Conservation (phyloP, 2,329 filamentous ascomycete species). For the Stylonectria norvegica region DNA sequence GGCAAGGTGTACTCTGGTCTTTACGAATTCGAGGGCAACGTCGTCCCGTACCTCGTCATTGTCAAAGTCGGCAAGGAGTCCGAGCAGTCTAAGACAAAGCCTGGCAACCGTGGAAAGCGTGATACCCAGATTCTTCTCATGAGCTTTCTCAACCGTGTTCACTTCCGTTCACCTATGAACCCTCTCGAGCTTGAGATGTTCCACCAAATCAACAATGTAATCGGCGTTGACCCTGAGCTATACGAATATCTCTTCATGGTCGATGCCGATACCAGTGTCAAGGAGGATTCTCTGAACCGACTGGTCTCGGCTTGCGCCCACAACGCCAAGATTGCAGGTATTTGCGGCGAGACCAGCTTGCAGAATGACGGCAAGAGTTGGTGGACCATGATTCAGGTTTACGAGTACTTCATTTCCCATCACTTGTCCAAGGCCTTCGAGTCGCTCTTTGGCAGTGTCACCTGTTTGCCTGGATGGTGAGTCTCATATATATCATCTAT, state of each 20-base stretch:
- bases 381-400: slow-evolving; percentile 99
- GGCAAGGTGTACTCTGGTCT: slow-evolving; percentile 98
- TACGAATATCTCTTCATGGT: slow-evolving; percentile 98
- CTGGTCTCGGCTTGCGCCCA: slow-evolving; percentile 90
- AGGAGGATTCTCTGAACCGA: slow-evolving; percentile 86
- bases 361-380: slow-evolving; percentile 93
- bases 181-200: slow-evolving; percentile 97
- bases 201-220: slow-evolving; percentile 99
- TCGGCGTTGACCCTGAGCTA: slow-evolving; percentile 93
- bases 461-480: slow-evolving; percentile 98
- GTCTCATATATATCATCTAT: slow-evolving; percentile 40
- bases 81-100: slow-evolving; percentile 85
- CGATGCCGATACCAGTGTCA: slow-evolving; percentile 93
- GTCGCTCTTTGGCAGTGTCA: slow-evolving; percentile 94
- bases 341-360: slow-evolving; percentile 93
- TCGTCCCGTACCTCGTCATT: slow-evolving; percentile 92
- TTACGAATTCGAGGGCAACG: slow-evolving; percentile 96
- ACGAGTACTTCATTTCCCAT: slow-evolving; percentile 99
- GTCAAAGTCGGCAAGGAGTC: slow-evolving; percentile 98
- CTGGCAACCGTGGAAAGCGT: slow-evolving; percentile 96
- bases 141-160: slow-evolving; percentile 97
- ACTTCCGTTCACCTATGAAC: slow-evolving; percentile 90
- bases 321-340: slow-evolving; percentile 93
- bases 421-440: slow-evolving; percentile 96
- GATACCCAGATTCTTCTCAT: slow-evolving; percentile 95